phyloP scores from a whole-genome alignment of 225 moss, liverwort and hornwort species.

The Ulota crispa region DNA sequence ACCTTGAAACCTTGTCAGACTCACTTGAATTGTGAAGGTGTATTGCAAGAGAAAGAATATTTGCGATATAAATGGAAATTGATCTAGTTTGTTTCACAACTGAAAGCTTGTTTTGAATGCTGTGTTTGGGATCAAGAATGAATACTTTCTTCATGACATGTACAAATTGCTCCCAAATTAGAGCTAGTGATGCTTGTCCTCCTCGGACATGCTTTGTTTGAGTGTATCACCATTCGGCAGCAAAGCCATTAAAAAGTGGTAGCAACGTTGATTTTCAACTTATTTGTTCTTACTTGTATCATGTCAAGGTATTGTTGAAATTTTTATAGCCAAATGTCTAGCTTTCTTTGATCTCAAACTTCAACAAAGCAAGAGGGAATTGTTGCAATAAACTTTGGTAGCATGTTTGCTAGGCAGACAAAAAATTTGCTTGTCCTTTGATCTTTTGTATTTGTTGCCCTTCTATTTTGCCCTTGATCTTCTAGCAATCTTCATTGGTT shows the following conservation, averaged over 20 bases:
- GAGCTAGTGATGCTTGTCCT: constrained; percentile 24
- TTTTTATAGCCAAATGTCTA: constrained; percentile 36
- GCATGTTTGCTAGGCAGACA: constrained; percentile 25
- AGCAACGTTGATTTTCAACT: constrained; percentile 35
- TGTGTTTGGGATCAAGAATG: constrained; percentile 29
- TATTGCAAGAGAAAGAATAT: constrained; percentile 26
- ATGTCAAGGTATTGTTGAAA: constrained; percentile 38
- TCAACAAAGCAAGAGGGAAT: constrained; percentile 31
- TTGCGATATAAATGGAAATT: constrained; percentile 29
- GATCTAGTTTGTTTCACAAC: constrained; percentile 36
- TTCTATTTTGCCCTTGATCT: constrained; percentile 18
- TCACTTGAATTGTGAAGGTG: constrained; percentile 32
- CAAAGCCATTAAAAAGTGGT: constrained; percentile 33
- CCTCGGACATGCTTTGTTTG: constrained; percentile 28
- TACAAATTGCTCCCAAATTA: constrained; percentile 36
- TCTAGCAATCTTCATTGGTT: constrained; percentile 6
- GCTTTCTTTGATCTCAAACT: constrained; percentile 33
- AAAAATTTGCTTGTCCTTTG: constrained; percentile 32
- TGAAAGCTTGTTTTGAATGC: constrained; percentile 22
- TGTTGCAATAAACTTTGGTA: constrained; percentile 33
- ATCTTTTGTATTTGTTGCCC: constrained; percentile 25
- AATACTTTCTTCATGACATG: constrained; percentile 30
- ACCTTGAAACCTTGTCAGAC: constrained; percentile 32
- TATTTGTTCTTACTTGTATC: constrained; percentile 40
- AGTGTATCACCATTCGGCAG: constrained; percentile 34